Conservation (phyloP, 345 rosid genomes). For the Rhodamnia rubescens region DNA sequence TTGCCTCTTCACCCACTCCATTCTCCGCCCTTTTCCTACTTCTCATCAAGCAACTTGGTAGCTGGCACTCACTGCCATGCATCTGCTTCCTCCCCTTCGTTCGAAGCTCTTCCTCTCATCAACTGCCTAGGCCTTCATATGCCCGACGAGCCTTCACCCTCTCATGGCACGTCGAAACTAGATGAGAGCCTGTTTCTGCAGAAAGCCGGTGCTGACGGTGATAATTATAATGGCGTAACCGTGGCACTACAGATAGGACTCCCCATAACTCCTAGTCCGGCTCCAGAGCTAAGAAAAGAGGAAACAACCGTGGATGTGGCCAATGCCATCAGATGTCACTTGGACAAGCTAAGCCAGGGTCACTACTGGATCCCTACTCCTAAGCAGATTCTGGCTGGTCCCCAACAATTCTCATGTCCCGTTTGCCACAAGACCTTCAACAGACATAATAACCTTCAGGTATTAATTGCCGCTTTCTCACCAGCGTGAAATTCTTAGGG, state of each 20-base stretch:
- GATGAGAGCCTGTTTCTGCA: constrained; percentile 20
- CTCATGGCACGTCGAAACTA: neutral
- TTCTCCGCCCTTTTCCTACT: neutral
- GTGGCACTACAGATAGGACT: constrained; percentile 23
- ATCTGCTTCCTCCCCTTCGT: neutral
- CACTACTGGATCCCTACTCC: constrained; percentile 59
- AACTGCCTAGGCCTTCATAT: constrained; percentile 15
- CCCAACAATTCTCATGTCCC: constrained; percentile 46
- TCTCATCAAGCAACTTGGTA: neutral
- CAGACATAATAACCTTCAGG: constrained; percentile 60
- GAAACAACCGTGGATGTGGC: constrained; percentile 3
- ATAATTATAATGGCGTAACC: neutral
- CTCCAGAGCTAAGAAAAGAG: constrained; percentile 6
- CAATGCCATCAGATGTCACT: neutral
- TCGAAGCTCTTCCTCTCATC: constrained; percentile 30
- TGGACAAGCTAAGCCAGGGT: constrained; percentile 13
- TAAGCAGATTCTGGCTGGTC: constrained; percentile 55
- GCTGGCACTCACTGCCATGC: neutral
- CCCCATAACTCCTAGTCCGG: constrained; percentile 14
- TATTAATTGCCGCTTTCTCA: neutral
- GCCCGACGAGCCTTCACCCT: neutral
- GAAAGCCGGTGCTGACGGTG: neutral
- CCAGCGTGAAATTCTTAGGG: neutral
- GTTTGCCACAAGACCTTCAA: constrained; percentile 49
- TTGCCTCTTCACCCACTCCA: neutral